These are phyloP conservation scores for Chrysopogon serrulatus DNA, from an alignment of 176 grass and related monocot species.

Conservation along the genomic window DNA sequence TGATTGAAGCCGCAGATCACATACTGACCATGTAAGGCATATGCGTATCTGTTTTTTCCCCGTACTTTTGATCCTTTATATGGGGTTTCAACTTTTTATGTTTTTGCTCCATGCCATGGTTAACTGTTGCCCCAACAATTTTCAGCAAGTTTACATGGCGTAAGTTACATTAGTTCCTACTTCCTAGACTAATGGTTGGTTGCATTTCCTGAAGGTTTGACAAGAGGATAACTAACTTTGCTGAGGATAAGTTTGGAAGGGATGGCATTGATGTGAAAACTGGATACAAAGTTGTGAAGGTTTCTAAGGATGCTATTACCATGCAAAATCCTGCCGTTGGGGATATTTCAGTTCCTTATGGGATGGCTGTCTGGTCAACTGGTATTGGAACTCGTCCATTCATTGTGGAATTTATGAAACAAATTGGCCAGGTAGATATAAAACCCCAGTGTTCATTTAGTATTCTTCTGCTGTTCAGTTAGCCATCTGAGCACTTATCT, in stretches of 20 bases:
- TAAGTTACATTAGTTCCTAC: not conserved
- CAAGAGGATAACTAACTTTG: conserved; percentile 91
- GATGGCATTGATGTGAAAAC: conserved; percentile 97
- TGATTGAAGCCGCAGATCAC: conserved; percentile 87
- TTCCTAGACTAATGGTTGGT: conserved; percentile 9
- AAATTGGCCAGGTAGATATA: conserved; percentile 82
- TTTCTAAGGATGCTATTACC: conserved; percentile 69
- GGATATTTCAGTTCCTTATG: conserved; percentile 73
- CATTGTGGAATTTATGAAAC: conserved; percentile 94
- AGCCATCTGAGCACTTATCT: conserved; percentile 1
- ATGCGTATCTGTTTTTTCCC: not conserved
- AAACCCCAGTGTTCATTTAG: not conserved
- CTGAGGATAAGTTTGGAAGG: conserved; percentile 88
- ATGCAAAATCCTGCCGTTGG: conserved; percentile 61
- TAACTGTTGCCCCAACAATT: not conserved
- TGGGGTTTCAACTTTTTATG: not conserved
- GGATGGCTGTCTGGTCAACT: conserved; percentile 97
- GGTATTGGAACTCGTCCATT: conserved; percentile 91
- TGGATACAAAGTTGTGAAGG: conserved; percentile 87
- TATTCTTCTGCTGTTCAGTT: not conserved
- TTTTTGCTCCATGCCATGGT: not conserved
- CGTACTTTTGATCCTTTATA: not conserved
- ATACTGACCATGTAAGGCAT: conserved; percentile 87
- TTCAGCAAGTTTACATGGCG: not conserved
- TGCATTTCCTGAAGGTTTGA: conserved; percentile 66